Percentiles rank a stretch among this genome's conserved stretches.
Conservation (phyloP, 108 stramenopile genomes). For the Thalassiosira profunda region DNA sequence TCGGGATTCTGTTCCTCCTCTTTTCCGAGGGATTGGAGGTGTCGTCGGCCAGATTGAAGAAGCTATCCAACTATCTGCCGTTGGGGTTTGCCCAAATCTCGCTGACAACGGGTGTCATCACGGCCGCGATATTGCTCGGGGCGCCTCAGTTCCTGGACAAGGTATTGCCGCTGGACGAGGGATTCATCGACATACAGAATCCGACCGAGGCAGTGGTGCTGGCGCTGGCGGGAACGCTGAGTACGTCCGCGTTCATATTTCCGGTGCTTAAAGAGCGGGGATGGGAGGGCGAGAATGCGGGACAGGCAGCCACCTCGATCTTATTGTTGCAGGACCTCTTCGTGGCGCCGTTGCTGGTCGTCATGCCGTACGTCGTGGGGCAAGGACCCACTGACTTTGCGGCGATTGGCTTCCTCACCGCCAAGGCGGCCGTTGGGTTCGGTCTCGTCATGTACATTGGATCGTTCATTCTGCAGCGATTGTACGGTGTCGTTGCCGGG, state of each 20-base stretch:
- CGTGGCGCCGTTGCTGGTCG: conserved; percentile 76
- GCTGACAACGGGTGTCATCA: conserved; percentile 53
- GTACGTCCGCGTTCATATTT: conserved; percentile 79
- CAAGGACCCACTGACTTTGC: conserved; percentile 59
- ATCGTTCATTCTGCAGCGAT: conserved; percentile 42
- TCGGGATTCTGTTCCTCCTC: conserved; percentile 82
- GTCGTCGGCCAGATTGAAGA: conserved; percentile 46
- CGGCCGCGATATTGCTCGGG: conserved; percentile 43
- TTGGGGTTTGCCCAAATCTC: conserved; percentile 72
- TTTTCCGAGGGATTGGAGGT: conserved; percentile 80
- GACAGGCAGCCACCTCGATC: conserved; percentile 68
- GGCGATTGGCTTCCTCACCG: conserved; percentile 64
- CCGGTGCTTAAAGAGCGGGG: conserved; percentile 71
- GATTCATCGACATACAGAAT: conserved; percentile 57
- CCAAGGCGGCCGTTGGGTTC: conserved; percentile 76
- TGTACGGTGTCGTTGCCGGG: conserved; percentile 59
- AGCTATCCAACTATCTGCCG: conserved; percentile 57
- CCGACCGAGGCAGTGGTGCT: conserved; percentile 67
- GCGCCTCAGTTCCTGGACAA: conserved; percentile 39
- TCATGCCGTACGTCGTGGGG: conserved; percentile 66
- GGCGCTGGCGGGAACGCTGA: conserved; percentile 62
- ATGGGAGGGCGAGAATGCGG: conserved; percentile 66
- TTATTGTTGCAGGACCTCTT: conserved; percentile 77
- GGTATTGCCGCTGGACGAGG: conserved; percentile 43
- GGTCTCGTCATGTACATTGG: conserved; percentile 62